Percentiles rank a stretch among this genome's conserved stretches.
Conservation (phyloP, 1,139 yeast species). For the Zygotorulaspora mrakii region DNA sequence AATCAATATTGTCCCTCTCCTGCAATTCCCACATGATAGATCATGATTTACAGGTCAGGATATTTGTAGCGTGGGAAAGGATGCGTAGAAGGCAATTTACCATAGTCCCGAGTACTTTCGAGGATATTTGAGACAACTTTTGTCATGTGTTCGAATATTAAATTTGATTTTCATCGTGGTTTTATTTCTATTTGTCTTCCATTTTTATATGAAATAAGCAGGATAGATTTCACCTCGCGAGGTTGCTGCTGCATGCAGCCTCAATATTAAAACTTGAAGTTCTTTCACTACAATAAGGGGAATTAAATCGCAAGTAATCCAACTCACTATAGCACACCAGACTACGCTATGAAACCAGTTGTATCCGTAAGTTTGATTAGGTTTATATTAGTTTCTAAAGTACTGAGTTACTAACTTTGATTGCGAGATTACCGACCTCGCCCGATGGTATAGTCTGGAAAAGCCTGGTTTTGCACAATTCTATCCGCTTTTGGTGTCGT, state of each 20-base stretch:
- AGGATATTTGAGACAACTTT: no score
- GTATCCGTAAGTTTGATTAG: slow-evolving; percentile 41
- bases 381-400: background rate
- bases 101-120: no score
- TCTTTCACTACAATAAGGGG: slow-evolving; percentile 1
- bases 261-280: slow-evolving; percentile 1
- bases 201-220: no score
- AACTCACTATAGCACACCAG: background rate
- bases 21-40: no score
- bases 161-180: no score
- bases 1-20: no score
- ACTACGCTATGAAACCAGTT: slow-evolving; percentile 40
- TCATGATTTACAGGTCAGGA: no score
- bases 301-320: background rate
- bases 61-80: no score
- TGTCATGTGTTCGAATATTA: no score
- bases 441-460: slow-evolving; percentile 47
- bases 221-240: slow-evolving; percentile 1
- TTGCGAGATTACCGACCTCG: slow-evolving; percentile 2
- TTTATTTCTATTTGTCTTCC: no score
- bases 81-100: no score
- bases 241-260: slow-evolving; percentile 6
- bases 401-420: slow-evolving; percentile 1
- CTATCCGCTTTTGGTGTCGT: slow-evolving; percentile 88
- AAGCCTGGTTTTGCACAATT: slow-evolving; percentile 94